Evolutionary conservation across 176 grass and related monocot genomes (phyloP).

Genomic region (Aegilops longissima): DNA sequence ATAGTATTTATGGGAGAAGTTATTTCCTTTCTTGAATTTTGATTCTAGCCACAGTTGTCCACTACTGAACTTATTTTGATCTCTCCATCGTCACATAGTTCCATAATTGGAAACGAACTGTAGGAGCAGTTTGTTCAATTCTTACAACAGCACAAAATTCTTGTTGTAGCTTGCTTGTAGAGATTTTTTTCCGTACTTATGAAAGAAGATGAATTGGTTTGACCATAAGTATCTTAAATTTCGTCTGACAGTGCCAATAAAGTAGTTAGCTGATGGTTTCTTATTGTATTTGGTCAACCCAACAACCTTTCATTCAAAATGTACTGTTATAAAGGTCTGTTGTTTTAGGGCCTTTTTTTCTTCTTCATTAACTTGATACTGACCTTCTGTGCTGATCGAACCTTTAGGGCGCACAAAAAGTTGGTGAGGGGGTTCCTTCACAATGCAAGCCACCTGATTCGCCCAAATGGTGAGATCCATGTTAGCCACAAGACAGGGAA

Average conservation of each 20-base stretch:
- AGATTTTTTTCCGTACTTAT: neutral
- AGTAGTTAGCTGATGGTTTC: neutral
- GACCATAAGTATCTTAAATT: neutral
- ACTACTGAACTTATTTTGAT: neutral
- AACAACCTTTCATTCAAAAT: neutral
- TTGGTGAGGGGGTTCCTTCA: conserved; percentile 36
- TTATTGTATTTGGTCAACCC: neutral
- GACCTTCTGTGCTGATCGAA: neutral
- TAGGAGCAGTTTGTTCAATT: neutral
- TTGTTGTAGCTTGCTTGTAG: neutral
- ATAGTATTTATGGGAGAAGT: neutral
- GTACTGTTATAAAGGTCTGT: neutral
- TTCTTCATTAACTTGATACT: neutral
- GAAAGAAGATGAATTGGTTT: neutral
- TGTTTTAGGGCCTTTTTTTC: neutral
- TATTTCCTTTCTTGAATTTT: neutral
- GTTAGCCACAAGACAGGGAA: conserved; percentile 43
- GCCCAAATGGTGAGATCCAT: conserved; percentile 45
- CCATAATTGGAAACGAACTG: neutral
- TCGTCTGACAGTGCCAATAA: neutral
- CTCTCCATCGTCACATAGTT: neutral
- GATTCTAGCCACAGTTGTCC: neutral
- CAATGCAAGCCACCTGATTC: conserved; percentile 46
- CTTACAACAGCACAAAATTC: neutral
- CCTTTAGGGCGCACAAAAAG: conserved; percentile 32